phyloP scores from a whole-genome alignment of 768 basidiomycete genomes.

The Leccinum broughii region DNA sequence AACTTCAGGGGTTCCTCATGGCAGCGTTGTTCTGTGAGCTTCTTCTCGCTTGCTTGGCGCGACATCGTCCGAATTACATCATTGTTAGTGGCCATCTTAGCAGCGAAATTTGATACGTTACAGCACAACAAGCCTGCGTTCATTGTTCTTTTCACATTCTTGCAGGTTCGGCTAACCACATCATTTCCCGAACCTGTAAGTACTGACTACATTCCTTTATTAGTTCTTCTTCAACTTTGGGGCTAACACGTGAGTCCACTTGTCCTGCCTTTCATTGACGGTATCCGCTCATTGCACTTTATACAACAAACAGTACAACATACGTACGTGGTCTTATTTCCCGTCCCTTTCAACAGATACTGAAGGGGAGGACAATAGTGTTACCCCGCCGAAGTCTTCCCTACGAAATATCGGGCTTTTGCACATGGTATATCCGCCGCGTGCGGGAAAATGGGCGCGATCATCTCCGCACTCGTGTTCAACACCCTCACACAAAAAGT shows the following conservation, averaged over 20 bases:
- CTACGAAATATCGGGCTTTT: constrained; percentile 69
- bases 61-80: not conserved
- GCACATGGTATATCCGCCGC: constrained; percentile 80
- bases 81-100: constrained; percentile 60
- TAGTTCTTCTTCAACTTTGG: constrained; percentile 85
- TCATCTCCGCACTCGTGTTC: constrained; percentile 74
- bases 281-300: constrained; percentile 6
- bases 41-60: not conserved
- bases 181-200: not conserved
- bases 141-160: constrained; percentile 69
- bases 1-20: constrained; percentile 72
- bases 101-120: constrained; percentile 59
- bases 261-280: not conserved
- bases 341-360: not conserved
- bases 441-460: constrained; percentile 72
- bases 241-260: constrained; percentile 55
- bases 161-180: constrained; percentile 45
- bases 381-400: constrained; percentile 80
- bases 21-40: constrained; percentile 64
- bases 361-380: constrained; percentile 39
- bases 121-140: constrained; percentile 50
- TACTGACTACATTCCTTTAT: constrained; percentile 2
- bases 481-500: constrained; percentile 66
- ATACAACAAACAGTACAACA: constrained; percentile 42
- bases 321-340: constrained; percentile 39